Percentiles rank a stretch among this genome's conserved stretches.
Conservation (phyloP, 1,139 yeast genomes). For the Zygoascus hellenicus region DNA sequence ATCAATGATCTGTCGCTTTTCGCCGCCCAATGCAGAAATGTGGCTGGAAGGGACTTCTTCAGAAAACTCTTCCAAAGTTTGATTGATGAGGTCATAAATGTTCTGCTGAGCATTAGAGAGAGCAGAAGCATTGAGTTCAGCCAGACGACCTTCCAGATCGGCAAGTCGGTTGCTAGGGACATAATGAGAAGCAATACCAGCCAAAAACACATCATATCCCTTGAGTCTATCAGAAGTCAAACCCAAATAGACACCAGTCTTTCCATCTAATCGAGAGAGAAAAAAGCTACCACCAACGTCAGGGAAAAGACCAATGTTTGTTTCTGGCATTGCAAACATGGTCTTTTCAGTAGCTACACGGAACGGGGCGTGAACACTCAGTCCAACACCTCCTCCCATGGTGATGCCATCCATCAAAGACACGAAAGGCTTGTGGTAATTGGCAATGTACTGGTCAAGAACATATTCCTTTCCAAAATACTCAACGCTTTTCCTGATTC, state of each 20-base stretch:
- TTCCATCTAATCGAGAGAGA: constrained; percentile 74
- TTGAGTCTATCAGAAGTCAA: constrained; percentile 73
- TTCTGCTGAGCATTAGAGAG: constrained; percentile 48
- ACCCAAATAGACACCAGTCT: constrained; percentile 79
- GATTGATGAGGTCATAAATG: constrained; percentile 71
- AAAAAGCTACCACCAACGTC: constrained; percentile 95
- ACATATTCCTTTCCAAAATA: constrained; percentile 80
- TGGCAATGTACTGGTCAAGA: constrained; percentile 70
- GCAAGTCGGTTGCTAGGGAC: constrained; percentile 61
- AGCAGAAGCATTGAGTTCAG: constrained; percentile 38
- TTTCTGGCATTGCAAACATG: constrained; percentile 94
- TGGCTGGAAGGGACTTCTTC: constrained; percentile 8
- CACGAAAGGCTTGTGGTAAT: constrained; percentile 79
- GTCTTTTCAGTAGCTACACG: constrained; percentile 88
- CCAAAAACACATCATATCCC: constrained; percentile 73
- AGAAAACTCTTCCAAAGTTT: constrained; percentile 58
- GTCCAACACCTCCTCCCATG: constrained; percentile 98
- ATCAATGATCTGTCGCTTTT: constrained; percentile 60
- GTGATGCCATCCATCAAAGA: constrained; percentile 87
- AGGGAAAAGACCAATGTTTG: constrained; percentile 94
- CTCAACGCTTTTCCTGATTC: constrained; percentile 42
- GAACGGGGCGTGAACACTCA: constrained; percentile 89
- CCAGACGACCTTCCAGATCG: constrained; percentile 57
- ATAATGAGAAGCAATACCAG: constrained; percentile 90
- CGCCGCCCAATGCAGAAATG: constrained; percentile 48